Evolutionary conservation across 1,284 basidiomycete genomes (phyloP), one percentile per base, ranked within the genome.

Genomic region (Heterobasidion occidentale): DNA sequence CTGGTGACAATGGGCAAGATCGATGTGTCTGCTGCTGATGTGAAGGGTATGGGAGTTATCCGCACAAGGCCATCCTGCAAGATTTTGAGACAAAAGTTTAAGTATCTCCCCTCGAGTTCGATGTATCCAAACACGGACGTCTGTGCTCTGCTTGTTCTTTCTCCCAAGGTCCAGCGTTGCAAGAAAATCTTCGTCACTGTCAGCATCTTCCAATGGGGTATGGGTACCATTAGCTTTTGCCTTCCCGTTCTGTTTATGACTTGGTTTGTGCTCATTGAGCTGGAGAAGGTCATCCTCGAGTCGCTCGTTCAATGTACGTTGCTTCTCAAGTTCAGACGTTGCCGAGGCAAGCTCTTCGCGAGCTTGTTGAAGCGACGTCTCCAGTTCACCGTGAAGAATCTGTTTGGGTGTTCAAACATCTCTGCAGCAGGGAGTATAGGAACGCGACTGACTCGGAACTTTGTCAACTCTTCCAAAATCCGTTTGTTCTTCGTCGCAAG

Each of bases 1-100:
- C 90, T 91, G 0, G 96, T 98, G 44, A 99, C 95, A 62, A 99
- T 98, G 0, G 94, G 94, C 14, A 98, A 71, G 63, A 97, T 97
- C 0, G 92, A 94, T 0, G 88, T 91, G 65, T 97, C 94, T 5
- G 89, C 86, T 5, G 87, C 83, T 1, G 86, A 74, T 0, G 81
- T 77, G 62, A 89, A 90, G 1, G 83, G 83, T 67, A 89, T 83
- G 0, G 85, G 80, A 3, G 83, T 83, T 46, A 72, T 73, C 57
- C 81, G 73, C 33, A 74, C 69, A 6, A 74, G 72, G 53, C 73
- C 67, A 54, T 78, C 77, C 77, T 80, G 56, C 15, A 45, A 5
- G 19, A 35, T 7, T 51, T n/a, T 46, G 36, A 54, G 46, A 17
- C 12, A 5, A 46, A 54, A 42, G 12, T 48, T 5, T 27, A 5